Evolutionary conservation across 768 basidiomycete genomes (phyloP).

Genomic region (Hypsizygus marmoreus): DNA sequence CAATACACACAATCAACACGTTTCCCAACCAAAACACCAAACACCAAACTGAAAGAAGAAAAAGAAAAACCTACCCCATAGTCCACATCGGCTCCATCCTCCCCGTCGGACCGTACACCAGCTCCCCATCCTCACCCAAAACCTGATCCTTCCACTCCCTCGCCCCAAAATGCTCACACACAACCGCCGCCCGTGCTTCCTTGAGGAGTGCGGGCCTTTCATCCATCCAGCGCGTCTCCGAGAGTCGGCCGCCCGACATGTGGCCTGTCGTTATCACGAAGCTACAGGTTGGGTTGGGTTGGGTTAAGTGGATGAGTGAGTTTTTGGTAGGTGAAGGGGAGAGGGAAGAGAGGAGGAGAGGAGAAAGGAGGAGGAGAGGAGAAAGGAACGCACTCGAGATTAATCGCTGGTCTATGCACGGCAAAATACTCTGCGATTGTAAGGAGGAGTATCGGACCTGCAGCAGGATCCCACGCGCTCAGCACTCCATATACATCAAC

Average conservation of each 20-base stretch:
- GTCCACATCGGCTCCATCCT: slow-evolving; percentile 34
- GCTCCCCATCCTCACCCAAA: slow-evolving; percentile 9
- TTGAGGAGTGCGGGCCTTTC: slow-evolving; percentile 23
- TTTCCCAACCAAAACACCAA: no score
- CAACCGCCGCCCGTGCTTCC: slow-evolving; percentile 29
- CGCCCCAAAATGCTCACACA: slow-evolving; percentile 33
- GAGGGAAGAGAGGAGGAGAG: background rate
- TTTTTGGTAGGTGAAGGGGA: no score
- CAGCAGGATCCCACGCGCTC: no score
- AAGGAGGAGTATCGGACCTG: slow-evolving; percentile 31
- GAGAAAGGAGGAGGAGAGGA: background rate
- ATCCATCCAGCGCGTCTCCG: slow-evolving; percentile 30
- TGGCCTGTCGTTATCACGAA: slow-evolving; percentile 31
- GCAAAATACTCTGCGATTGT: slow-evolving; percentile 32
- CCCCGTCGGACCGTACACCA: slow-evolving; percentile 27
- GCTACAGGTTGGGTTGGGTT: no score
- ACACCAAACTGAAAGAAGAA: no score
- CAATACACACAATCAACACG: background rate
- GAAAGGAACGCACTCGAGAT: slow-evolving; percentile 24
- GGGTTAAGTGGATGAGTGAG: no score
- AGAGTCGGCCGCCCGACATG: slow-evolving; percentile 28
- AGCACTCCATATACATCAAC: no score
- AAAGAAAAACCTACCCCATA: slow-evolving; percentile 28
- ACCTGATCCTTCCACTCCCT: slow-evolving; percentile 31
- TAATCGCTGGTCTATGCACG: slow-evolving; percentile 24